Conservation (phyloP, 108 stramenopile genomes). For the Mediolabrus comicus region DNA sequence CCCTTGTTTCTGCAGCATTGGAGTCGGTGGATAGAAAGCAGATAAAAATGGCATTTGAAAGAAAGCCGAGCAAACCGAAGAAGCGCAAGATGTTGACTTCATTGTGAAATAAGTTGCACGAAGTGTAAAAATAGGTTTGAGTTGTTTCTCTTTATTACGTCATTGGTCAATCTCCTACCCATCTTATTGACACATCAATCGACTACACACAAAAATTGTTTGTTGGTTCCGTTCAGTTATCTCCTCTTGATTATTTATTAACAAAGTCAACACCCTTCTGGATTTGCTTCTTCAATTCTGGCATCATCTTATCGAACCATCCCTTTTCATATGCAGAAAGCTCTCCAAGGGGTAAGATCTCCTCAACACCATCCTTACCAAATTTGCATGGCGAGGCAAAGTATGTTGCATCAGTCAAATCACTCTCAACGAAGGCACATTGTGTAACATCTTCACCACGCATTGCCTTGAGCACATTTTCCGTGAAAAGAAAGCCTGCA, state of each 20-base stretch:
- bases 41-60: neutral
- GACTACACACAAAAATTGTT: neutral
- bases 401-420: slow-evolving; percentile 91
- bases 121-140: neutral
- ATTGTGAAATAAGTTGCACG: neutral
- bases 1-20: slow-evolving; percentile 6
- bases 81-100: neutral
- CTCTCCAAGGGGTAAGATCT: slow-evolving; percentile 84
- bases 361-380: slow-evolving; percentile 93
- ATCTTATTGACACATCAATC: neutral
- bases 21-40: slow-evolving; percentile 1
- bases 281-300: slow-evolving; percentile 93
- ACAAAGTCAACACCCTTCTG: slow-evolving; percentile 97
- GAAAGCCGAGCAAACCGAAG: neutral
- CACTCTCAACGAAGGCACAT: slow-evolving; percentile 94
- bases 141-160: neutral
- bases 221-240: too few species aligned
- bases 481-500: slow-evolving; percentile 94
- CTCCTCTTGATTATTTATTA: slow-evolving; percentile 63
- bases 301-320: slow-evolving; percentile 96
- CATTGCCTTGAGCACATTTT: slow-evolving; percentile 91
- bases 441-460: slow-evolving; percentile 89
- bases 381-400: slow-evolving; percentile 96
- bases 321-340: slow-evolving; percentile 91
- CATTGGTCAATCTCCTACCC: neutral